Conservation (phyloP, 306 rosid genomes). For the Inga leiocalycina region DNA sequence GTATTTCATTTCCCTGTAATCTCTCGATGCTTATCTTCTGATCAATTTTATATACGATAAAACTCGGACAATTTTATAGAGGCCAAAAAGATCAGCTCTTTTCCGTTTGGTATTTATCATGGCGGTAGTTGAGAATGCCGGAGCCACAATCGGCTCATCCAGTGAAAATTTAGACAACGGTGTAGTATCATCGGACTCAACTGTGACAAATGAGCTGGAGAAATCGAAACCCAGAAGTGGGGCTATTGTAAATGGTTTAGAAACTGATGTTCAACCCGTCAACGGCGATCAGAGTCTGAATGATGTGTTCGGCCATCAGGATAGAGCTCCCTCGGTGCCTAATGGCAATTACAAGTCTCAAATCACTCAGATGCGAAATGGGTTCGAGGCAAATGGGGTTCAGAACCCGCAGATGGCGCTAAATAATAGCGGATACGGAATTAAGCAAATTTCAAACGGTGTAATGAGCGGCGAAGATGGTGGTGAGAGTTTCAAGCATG, state of each 20-base stretch:
- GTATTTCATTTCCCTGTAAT: not conserved
- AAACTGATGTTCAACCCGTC: constrained; percentile 46
- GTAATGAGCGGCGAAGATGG: constrained; percentile 46
- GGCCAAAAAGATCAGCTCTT: constrained; percentile 21
- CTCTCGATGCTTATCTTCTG: constrained; percentile 20
- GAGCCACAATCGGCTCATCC: constrained; percentile 47
- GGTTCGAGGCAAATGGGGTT: constrained; percentile 58
- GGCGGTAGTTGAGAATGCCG: constrained; percentile 95
- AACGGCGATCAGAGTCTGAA: constrained; percentile 53
- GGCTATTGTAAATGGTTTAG: constrained; percentile 41
- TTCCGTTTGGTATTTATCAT: constrained; percentile 45
- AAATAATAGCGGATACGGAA: constrained; percentile 54
- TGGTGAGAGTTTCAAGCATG: constrained; percentile 65
- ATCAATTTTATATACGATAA: constrained; percentile 19
- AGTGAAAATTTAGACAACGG: constrained; percentile 57
- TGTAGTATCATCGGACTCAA: constrained; percentile 56
- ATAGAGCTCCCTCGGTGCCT: constrained; percentile 47
- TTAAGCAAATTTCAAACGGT: constrained; percentile 50
- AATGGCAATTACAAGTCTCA: constrained; percentile 52
- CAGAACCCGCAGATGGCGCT: constrained; percentile 52
- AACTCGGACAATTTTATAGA: constrained; percentile 32
- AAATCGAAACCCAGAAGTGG: constrained; percentile 61
- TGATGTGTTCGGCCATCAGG: constrained; percentile 46
- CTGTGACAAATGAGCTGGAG: constrained; percentile 51
- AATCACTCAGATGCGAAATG: constrained; percentile 64